Base-by-base conservation (phyloP, 495 filamentous ascomycete genomes). In the Niebla homalea region DNA sequence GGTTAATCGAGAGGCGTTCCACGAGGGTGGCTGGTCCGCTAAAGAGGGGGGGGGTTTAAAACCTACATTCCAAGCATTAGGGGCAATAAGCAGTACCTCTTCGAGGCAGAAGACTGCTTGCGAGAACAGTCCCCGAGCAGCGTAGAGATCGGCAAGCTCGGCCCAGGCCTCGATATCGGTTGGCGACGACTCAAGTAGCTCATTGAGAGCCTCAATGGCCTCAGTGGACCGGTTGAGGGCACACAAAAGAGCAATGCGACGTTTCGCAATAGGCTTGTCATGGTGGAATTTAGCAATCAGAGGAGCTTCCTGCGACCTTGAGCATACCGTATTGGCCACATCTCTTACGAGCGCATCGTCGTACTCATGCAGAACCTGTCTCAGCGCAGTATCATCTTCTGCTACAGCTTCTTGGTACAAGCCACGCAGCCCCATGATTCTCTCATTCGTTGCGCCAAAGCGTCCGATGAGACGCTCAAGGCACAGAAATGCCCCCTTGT, bases 121-220 rank as follows among this genome's bases (percentile, higher is more conserved):
- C 19, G 76, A 63, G 57, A 83, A 84, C 58, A 87, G 65, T 5
- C 84, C 84, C 58, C 88, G 83, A 1, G 72, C 67, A 41, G 87
- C 68, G 63, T 98, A 97, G 29, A 96, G 65, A 56, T 90, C 85
- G 29, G 85, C 75, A 56, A 98, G 72, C 69, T 98, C 92, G 46
- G 87, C 80, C 92, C 92, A 98, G 16, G 87, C 82, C 64, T 98
- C 92, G 11, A 83, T 81, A 69, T 97, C 93, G 7, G 86, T 95
- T 5, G 92, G 90, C 10, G 84, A 83, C 50, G 82, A 77, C 52
- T 89, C 81, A 38, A 98, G 73, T 25, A 96, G 70, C 50, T 81
- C 71, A 52, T 80, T 77, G 38, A 96, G 67, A 36, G 79, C 77
- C 46, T 78, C 70, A 42, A 87, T 84, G 12, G 92, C 87, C 51